Percentiles rank a stretch among this genome's conserved stretches.
These are phyloP conservation scores for Alternaria sp. DNA, from an alignment of 2,329 filamentous ascomycete genomes.

Conservation along the genomic window DNA sequence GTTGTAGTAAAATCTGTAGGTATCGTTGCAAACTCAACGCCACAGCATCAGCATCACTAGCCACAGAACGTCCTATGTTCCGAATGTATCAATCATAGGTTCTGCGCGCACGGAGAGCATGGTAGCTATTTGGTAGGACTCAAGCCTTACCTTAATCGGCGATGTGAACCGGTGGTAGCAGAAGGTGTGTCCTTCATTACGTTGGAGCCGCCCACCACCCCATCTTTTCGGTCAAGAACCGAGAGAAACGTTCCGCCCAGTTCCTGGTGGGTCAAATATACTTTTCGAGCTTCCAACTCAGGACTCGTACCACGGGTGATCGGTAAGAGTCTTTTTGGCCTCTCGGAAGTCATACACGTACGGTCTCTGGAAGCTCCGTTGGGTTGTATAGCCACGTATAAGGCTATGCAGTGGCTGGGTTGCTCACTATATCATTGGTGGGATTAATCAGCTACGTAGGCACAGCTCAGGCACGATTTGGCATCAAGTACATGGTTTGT, in stretches of 20 bases:
- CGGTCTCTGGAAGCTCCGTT: background rate
- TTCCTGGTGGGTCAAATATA: background rate
- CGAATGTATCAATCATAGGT: background rate
- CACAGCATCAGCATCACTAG: background rate
- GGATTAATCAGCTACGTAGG: background rate
- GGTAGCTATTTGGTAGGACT: background rate
- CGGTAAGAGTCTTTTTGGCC: background rate
- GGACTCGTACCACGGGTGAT: background rate
- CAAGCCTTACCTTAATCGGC: background rate
- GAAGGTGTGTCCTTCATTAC: background rate
- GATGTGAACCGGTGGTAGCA: no score
- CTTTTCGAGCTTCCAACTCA: background rate
- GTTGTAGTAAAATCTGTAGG: background rate
- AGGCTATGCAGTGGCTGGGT: background rate
- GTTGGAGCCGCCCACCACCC: background rate
- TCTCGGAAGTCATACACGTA: background rate
- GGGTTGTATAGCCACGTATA: background rate
- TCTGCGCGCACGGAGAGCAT: background rate
- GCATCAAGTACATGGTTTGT: background rate
- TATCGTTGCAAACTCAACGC: background rate
- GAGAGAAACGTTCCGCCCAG: no score
- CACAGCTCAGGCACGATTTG: background rate
- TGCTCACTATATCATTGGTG: background rate
- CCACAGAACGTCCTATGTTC: background rate
- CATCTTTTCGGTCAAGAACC: background rate